Evolutionary conservation across 108 stramenopile genomes (phyloP).

Genomic region (Skeletonema menzelii): DNA sequence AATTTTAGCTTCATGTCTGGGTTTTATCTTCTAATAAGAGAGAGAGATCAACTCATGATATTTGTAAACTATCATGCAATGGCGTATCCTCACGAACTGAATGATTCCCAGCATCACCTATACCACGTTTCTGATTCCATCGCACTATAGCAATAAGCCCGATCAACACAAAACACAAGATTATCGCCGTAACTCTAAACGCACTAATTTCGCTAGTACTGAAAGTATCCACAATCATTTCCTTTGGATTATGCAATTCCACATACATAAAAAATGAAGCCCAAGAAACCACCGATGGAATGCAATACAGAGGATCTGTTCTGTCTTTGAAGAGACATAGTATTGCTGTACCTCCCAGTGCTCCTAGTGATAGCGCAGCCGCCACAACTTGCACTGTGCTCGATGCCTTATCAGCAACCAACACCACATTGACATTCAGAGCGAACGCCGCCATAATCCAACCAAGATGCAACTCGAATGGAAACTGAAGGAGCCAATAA

Average conservation of each 20-base stretch:
- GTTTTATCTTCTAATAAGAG: too few species aligned
- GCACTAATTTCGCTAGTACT: conserved; percentile 8
- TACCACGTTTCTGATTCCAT: too few species aligned
- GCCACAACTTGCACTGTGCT: conserved; percentile 37
- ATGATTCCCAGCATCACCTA: neutral
- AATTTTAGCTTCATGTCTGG: too few species aligned
- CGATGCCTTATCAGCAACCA: conserved; percentile 22
- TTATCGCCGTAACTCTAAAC: too few species aligned
- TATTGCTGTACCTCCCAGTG: conserved; percentile 35
- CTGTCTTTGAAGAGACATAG: conserved; percentile 27
- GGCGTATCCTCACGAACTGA: neutral
- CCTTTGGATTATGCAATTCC: conserved; percentile 55
- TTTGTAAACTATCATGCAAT: neutral
- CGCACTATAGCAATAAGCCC: too few species aligned
- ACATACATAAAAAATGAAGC: conserved; percentile 48
- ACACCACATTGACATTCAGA: conserved; percentile 24
- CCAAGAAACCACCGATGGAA: too few species aligned
- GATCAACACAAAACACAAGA: too few species aligned
- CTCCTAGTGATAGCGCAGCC: conserved; percentile 47
- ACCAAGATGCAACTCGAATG: conserved; percentile 34
- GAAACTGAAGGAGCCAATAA: conserved; percentile 58
- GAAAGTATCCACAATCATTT: conserved; percentile 54
- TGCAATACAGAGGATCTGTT: conserved; percentile 44
- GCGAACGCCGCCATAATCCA: conserved; percentile 37
- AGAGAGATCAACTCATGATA: neutral